These are phyloP conservation scores for Aspergillus leporis DNA, from an alignment of 495 filamentous ascomycete genomes.

Conservation along the genomic window DNA sequence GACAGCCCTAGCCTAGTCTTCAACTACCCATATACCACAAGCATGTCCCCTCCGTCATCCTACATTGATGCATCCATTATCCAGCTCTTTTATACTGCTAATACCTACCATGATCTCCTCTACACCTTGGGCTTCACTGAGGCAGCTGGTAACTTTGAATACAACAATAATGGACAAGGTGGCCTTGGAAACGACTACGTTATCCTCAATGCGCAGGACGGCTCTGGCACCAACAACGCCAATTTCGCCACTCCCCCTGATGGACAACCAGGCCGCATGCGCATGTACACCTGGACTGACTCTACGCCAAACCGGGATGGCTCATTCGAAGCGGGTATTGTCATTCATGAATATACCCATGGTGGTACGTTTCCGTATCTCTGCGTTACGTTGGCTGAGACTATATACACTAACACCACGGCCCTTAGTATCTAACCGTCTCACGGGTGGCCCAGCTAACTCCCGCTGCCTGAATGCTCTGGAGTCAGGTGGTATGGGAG, in stretches of 20 bases:
- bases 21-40: slow-evolving; percentile 10
- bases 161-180: slow-evolving; percentile 49
- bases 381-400: background rate
- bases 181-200: slow-evolving; percentile 50
- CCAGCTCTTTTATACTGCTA: slow-evolving; percentile 57
- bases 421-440: slow-evolving; percentile 42
- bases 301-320: slow-evolving; percentile 43
- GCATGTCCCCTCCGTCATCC: slow-evolving; percentile 1
- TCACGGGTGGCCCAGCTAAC: slow-evolving; percentile 56
- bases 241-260: slow-evolving; percentile 54
- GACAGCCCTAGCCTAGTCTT: slow-evolving; percentile 2
- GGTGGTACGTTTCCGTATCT: slow-evolving; percentile 18
- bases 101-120: slow-evolving; percentile 54
- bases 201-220: slow-evolving; percentile 55
- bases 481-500: slow-evolving; percentile 55
- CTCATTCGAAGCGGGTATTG: slow-evolving; percentile 45
- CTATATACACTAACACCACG: background rate
- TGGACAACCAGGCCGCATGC: slow-evolving; percentile 48
- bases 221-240: slow-evolving; percentile 51
- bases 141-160: slow-evolving; percentile 54
- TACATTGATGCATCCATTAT: slow-evolving; percentile 25
- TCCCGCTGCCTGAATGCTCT: slow-evolving; percentile 42
- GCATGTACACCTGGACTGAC: slow-evolving; percentile 29
- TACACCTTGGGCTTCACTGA: slow-evolving; percentile 56
- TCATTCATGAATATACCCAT: slow-evolving; percentile 50